Evolutionary conservation across 345 rosid species (phyloP).

Genomic region (Moringa oleifera): DNA sequence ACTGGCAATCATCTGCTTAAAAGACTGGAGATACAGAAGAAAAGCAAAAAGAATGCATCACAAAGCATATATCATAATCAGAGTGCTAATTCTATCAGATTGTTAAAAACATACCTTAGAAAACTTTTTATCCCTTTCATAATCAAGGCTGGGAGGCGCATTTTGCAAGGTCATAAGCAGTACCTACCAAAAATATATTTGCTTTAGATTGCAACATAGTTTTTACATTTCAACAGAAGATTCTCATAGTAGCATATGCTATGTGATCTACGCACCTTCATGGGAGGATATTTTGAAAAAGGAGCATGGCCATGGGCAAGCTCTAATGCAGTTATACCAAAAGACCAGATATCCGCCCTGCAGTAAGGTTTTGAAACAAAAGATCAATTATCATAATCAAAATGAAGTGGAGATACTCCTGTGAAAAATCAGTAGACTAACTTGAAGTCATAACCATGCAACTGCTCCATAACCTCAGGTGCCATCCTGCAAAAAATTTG

Average conservation of each 20-base stretch:
- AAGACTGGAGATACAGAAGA: slow-evolving; percentile 51
- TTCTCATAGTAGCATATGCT: slow-evolving; percentile 4
- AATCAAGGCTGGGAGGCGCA: slow-evolving; percentile 97
- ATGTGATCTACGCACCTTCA: slow-evolving; percentile 61
- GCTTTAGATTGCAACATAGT: slow-evolving; percentile 22
- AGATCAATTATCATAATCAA: slow-evolving; percentile 14
- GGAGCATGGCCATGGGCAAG: slow-evolving; percentile 99
- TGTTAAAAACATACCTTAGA: slow-evolving; percentile 57
- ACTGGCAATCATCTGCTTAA: slow-evolving; percentile 99
- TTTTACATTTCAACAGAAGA: background rate
- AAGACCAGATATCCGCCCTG: slow-evolving; percentile 99
- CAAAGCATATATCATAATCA: background rate
- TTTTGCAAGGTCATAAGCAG: slow-evolving; percentile 99
- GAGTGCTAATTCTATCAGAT: slow-evolving; percentile 2
- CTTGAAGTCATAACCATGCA: slow-evolving; percentile 98
- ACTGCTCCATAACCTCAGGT: slow-evolving; percentile 99
- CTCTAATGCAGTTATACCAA: slow-evolving; percentile 98
- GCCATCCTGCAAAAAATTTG: slow-evolving; percentile 75
- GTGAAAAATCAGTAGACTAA: slow-evolving; percentile 30
- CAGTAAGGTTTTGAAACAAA: slow-evolving; percentile 24
- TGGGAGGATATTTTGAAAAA: slow-evolving; percentile 97
- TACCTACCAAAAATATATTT: slow-evolving; percentile 46
- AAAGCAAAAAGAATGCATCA: slow-evolving; percentile 13
- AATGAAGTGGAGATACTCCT: slow-evolving; percentile 6
- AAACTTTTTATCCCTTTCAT: slow-evolving; percentile 90